Conservation (phyloP, 1,139 yeast genomes). For the Kodamaea arcana region DNA sequence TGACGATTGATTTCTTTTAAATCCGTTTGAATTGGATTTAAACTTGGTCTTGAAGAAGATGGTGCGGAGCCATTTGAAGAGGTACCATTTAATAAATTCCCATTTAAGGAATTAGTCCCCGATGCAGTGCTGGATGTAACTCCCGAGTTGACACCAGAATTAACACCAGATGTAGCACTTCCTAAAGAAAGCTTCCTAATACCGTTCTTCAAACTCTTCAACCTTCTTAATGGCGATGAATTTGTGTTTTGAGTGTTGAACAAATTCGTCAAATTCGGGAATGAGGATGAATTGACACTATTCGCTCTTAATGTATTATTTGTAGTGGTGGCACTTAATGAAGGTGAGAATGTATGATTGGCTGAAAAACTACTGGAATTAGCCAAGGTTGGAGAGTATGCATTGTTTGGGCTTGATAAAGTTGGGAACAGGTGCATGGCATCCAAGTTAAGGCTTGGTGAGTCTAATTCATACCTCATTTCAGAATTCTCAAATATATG, state of each 20-base stretch:
- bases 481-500: not conserved
- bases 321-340: constrained; percentile 5
- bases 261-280: constrained; percentile 7
- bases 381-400: not conserved
- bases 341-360: constrained; percentile 1
- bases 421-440: constrained; percentile 12
- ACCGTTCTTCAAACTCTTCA: constrained; percentile 38
- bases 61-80: constrained; percentile 5
- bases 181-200: constrained; percentile 30
- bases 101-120: not conserved
- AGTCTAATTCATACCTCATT: constrained; percentile 16
- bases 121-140: not conserved
- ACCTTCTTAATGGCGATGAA: constrained; percentile 29
- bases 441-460: constrained; percentile 16
- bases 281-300: constrained; percentile 5
- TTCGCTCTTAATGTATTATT: not conserved
- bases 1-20: constrained; percentile 11
- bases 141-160: not conserved
- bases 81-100: constrained; percentile 5
- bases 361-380: constrained; percentile 6
- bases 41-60: constrained; percentile 17
- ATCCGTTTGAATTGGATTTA: constrained; percentile 21
- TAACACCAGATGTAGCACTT: constrained; percentile 6
- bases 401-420: constrained; percentile 5
- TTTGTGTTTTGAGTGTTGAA: constrained; percentile 2